Evolutionary conservation across 192 early-diverging fungal species (phyloP), one percentile per base, ranked within the genome.

Genomic region (Cladochytrium replicatum): DNA sequence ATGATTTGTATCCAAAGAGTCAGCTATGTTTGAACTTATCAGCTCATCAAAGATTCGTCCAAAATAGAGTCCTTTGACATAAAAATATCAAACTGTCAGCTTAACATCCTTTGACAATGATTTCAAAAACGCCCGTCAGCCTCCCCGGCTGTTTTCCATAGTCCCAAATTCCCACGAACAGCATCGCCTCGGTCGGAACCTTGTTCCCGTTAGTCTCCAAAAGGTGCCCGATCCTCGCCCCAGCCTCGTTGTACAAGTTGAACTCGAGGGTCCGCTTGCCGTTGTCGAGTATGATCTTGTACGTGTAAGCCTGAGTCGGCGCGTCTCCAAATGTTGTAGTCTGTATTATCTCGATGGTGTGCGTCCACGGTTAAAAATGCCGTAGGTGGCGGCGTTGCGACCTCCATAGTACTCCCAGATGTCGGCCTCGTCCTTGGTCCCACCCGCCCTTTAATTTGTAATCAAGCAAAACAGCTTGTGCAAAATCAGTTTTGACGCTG

Each of bases 111-210:
- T n/a, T n/a, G n/a, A n/a, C n/a, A n/a, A n/a, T n/a, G n/a, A n/a
- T n/a, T n/a, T n/a, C n/a, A n/a, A n/a, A n/a, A n/a, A n/a, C n/a
- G n/a, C n/a, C n/a, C n/a, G n/a, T n/a, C n/a, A n/a, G n/a, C n/a
- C 9, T 9, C 43, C 9, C 43, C 43, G 19, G 32, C 32, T 44
- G 43, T 44, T 44, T 11, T 19, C 43, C 9, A 19, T 19, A 44
- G 43, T 44, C 43, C 43, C 43, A 44, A 44, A 44, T 44, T 44
- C 43, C 43, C 15, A 37, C 9, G 32, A 44, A 44, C 9, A 44
- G 43, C 43, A 44, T 44, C 15, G 43, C 17, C 19, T 44, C 32
- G 9, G 15, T 11, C 15, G 43, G 43, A 9, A 44, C 43, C 17
- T 37, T 44, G 9, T 9, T 19, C 9, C 9, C 9, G 15, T 44